Evolutionary conservation across 1,284 basidiomycete genomes (phyloP).

Genomic region (Phenoliferia sp.): DNA sequence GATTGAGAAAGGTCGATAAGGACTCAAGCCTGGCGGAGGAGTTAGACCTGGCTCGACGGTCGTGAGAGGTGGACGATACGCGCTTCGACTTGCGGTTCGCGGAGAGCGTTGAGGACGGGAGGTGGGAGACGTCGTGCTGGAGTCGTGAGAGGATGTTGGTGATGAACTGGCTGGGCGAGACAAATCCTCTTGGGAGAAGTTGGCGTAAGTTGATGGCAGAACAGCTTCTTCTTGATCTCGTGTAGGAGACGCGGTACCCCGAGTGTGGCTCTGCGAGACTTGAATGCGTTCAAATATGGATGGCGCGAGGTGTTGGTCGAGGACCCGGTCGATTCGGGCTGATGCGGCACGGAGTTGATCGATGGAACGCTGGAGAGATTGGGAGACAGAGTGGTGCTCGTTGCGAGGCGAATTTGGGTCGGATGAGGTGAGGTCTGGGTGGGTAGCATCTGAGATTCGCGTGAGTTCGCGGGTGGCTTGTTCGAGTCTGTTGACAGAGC

Average conservation of each 20-base stretch:
- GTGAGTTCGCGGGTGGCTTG: background rate
- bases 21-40: background rate
- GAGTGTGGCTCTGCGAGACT: no score
- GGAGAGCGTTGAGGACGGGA: background rate
- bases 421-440: background rate
- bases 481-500: background rate
- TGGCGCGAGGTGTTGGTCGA: background rate
- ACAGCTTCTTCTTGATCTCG: no score
- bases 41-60: no score
- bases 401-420: background rate
- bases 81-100: background rate
- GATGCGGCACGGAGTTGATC: conserved; percentile 1
- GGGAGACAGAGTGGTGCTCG: background rate
- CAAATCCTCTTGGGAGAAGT: no score
- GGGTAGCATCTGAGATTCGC: background rate
- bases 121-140: no score
- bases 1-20: background rate
- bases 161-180: no score
- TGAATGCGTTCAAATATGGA: background rate
- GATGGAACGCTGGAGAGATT: background rate
- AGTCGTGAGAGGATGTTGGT: no score
- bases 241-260: no score
- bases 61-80: background rate
- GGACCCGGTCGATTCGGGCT: background rate
- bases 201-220: no score